Evolutionary conservation across 2,329 filamentous ascomycete species (phyloP), one percentile per base, ranked within the genome.

Genomic region (Pyrenochaeta sp.): DNA sequence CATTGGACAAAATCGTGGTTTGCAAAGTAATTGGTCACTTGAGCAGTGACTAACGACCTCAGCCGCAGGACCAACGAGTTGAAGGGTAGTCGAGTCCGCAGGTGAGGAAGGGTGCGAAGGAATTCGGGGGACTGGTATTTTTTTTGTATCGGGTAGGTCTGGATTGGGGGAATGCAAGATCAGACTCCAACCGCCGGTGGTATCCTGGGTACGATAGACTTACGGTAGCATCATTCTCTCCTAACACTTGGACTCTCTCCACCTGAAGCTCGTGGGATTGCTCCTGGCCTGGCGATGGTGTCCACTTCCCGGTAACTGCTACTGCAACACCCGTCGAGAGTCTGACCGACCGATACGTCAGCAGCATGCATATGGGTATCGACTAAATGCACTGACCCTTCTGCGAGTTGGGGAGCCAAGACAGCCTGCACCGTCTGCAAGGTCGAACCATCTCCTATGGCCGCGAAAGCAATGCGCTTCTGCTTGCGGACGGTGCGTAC

Each of bases 91-190:
- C 94, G 90, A 63, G 91, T 81, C 56, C 95, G 90, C 58, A 99
- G 84, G 79, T 99, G 95, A 49, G 94, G 92, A 51, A 97, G 85
- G 12, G 90, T 91, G 57, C 95, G 90, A 61, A 99, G 86, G 76
- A 90, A 98, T 74, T 98, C 94, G 50, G 90, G 83, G 5, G 90
- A 92, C 69, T 97, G 93, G 69, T 95, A 97, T 79, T 98, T 98
- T 79, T 97, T 97, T 79, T 99, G 95, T 25, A 99, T 87, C 2
- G 95, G 95, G 74, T 92, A 96, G 62, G 89, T 91, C 91, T 98
- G 54, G 40, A 66, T 51, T 45, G 30, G 40, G 27, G 64, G 30
- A 59, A 59, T 28, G 51, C 53, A 59, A 27, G 30, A 61, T 69
- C 60, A 73, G 69, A 64, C 40, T 25, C 44, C 39, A 34, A 52